Conservation (phyloP, 108 stramenopile species). For the Discostella pseudostelligera region DNA sequence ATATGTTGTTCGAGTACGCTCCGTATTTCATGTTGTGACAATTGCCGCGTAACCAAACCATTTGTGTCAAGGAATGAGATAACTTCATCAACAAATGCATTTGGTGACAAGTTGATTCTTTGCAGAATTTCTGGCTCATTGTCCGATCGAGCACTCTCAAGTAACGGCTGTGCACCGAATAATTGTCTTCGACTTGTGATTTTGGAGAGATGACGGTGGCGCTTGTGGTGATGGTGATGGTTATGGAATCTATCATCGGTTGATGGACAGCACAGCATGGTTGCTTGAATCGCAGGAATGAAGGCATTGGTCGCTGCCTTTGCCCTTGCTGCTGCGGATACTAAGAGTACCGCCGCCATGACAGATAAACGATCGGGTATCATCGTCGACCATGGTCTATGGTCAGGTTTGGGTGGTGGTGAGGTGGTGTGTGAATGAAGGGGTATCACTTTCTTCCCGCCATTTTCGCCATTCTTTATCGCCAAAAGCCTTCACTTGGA, state of each 20-base stretch:
- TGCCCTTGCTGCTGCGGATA: neutral
- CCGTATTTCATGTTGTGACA: slow-evolving; percentile 4
- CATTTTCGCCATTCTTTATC: no score
- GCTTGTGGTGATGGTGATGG: neutral
- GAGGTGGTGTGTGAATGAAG: no score
- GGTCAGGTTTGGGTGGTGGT: no score
- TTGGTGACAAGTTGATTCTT: neutral
- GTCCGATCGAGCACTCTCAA: no score
- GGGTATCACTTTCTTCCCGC: no score
- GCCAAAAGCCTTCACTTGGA: no score
- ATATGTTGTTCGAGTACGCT: slow-evolving; percentile 15
- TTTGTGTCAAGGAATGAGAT: slow-evolving; percentile 16
- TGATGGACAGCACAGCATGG: no score
- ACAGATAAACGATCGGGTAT: neutral
- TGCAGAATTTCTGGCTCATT: neutral
- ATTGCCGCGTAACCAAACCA: neutral
- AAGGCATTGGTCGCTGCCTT: neutral
- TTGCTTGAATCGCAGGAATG: neutral
- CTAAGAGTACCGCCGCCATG: neutral
- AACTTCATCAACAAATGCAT: slow-evolving; percentile 23
- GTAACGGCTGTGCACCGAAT: no score
- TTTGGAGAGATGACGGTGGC: neutral
- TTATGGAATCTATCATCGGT: neutral
- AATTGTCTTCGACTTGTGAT: no score
- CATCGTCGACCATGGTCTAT: neutral